A percentile compares a stretch with the other conserved stretches of the same genome.
Conservation (phyloP, 495 filamentous ascomycete genomes). For the Aspergillus cavernicola region DNA sequence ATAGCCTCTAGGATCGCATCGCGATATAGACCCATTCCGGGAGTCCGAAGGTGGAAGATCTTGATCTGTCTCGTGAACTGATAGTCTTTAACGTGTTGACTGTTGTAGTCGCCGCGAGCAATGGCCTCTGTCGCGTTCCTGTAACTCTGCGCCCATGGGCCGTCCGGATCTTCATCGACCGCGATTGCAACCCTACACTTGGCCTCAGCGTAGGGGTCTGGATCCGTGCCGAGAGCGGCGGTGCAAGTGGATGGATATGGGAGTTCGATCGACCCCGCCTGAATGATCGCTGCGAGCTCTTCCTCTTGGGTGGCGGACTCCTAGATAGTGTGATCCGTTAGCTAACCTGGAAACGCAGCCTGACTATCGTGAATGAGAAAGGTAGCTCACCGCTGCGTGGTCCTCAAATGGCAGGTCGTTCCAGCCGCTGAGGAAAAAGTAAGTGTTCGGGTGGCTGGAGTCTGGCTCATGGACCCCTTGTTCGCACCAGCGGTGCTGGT, state of each 20-base stretch:
- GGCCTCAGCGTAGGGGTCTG: neutral
- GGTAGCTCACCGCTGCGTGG: conserved; percentile 1
- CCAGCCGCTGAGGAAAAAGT: conserved; percentile 4
- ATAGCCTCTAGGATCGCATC: conserved; percentile 1
- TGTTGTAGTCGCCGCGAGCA: neutral
- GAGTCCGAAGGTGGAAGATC: conserved; percentile 5
- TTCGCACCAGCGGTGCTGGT: conserved; percentile 2
- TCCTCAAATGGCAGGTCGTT: neutral
- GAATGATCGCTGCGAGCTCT: neutral
- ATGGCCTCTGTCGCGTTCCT: neutral
- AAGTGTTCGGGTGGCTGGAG: neutral
- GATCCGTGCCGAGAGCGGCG: neutral
- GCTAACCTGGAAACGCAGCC: neutral
- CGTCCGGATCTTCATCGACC: conserved; percentile 1
- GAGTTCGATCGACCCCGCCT: neutral
- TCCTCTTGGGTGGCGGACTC: neutral
- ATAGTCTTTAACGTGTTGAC: neutral
- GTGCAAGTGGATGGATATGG: neutral
- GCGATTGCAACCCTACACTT: neutral
- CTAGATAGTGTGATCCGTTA: neutral
- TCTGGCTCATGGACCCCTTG: neutral
- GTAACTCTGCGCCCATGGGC: neutral
- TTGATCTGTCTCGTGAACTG: neutral
- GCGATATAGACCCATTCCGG: neutral
- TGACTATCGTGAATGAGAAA: neutral